A percentile compares a stretch with the other conserved stretches of the same genome.
Conservation (phyloP, 148 eudicot species). For the Camellia granthamiana region DNA sequence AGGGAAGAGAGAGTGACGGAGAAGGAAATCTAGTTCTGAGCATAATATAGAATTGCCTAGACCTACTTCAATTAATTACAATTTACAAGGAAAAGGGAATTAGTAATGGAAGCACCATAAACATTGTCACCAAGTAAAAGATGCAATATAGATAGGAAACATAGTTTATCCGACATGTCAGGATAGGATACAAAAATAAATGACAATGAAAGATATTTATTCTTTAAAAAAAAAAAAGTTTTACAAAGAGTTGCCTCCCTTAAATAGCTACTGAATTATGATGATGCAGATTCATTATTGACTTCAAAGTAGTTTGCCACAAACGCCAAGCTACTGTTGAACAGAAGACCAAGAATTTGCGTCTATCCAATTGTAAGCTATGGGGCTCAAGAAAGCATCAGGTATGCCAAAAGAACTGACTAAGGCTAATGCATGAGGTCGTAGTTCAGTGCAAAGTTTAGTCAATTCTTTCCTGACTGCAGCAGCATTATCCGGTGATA, state of each 20-base stretch:
- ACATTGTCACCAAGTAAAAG: neutral
- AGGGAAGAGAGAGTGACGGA: no score
- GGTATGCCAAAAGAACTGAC: constrained; percentile 76
- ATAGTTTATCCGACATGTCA: neutral
- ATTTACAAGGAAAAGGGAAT: no score
- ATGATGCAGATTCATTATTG: no score
- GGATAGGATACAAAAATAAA: neutral
- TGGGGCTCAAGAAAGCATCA: constrained; percentile 63
- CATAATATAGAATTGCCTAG: no score
- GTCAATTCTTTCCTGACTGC: constrained; percentile 72
- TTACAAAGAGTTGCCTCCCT: neutral
- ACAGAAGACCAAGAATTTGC: constrained; percentile 63
- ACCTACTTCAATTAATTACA: no score
- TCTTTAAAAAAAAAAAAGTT: neutral
- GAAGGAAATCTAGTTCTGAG: no score
- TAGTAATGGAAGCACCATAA: neutral
- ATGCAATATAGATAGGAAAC: neutral
- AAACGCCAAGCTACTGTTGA: constrained; percentile 18
- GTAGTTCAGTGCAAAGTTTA: constrained; percentile 73
- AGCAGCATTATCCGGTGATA: constrained; percentile 63
- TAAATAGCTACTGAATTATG: neutral
- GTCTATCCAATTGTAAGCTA: constrained; percentile 73
- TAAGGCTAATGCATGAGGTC: constrained; percentile 77
- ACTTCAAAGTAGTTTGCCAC: no score
- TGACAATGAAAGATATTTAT: neutral